Base-by-base conservation (phyloP, 2,329 filamentous ascomycete genomes). In the Coccinonectria pachysandricola region DNA sequence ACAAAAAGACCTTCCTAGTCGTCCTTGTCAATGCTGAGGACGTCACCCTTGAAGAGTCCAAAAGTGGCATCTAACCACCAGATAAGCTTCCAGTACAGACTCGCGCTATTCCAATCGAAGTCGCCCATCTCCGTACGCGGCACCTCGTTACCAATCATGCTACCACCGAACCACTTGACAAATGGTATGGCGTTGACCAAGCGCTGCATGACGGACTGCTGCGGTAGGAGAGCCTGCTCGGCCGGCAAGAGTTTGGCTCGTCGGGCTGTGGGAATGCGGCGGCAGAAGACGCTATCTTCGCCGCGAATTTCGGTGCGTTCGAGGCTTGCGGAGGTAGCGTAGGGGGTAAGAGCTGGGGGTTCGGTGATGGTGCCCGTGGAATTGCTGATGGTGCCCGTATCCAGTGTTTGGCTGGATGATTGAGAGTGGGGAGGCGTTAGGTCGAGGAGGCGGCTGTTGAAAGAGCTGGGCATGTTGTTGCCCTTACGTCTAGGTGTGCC, bases 141-240 rank as follows among this genome's bases (percentile, higher is more conserved):
- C 19, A 88, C 74, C 48, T 79, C 69, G 46, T 75, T 75, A 5
- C 82, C 82, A 44, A 88, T 86, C 53, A 87, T 74, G 43, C 61
- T 75, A 37, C 60, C 75, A 23, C 73, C 75, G 47, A 86, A 79
- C 74, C 78, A 85, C 42, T 69, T 71, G 34, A 85, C 56, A 34
- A 85, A 65, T 3, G 80, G 80, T 20, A 85, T 71, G 28, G 68
- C 70, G 38, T 69, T 68, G 28, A 81, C 54, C 12, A 82, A 48
- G 26, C 74, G 68, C 52, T 82, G 75, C 18, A 68, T 59, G 29
- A 73, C 64, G 3, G 75, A 77, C 24, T 73, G 72, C 40, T 79
- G 75, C 3, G 79, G 79, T 9, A 79, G 68, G 15, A 85, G 64
- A 7, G 80, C 80, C 53, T 81, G 72, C 35, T 79, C 71, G 23